Percentiles rank a stretch among this genome's conserved stretches.
These are phyloP conservation scores for Glebionis coronaria DNA, from an alignment of 129 eudicot genomes.

Conservation along the genomic window DNA sequence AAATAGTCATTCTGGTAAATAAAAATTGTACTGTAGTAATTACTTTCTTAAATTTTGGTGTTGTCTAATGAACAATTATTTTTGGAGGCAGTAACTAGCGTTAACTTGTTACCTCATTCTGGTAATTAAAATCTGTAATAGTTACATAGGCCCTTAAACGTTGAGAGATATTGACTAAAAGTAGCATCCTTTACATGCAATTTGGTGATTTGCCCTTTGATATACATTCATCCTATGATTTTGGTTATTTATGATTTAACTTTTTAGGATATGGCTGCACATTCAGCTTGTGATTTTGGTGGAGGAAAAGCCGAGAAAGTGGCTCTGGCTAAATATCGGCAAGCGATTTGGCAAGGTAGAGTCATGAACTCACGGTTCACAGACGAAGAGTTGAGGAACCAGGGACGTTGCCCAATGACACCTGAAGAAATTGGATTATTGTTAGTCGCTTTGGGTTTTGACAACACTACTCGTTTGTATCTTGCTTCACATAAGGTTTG, in stretches of 20 bases:
- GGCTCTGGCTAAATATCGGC: slow-evolving; percentile 93
- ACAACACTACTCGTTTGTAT: slow-evolving; percentile 83
- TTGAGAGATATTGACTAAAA: not conserved
- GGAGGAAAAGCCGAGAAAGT: slow-evolving; percentile 94
- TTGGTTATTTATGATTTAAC: slow-evolving; percentile 4
- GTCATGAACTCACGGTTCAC: slow-evolving; percentile 93
- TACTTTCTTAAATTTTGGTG: too few species aligned
- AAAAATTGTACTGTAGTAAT: not conserved
- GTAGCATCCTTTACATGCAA: not conserved
- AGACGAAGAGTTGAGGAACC: slow-evolving; percentile 90
- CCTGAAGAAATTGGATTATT: slow-evolving; percentile 96
- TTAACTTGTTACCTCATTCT: too few species aligned
- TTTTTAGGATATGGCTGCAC: slow-evolving; percentile 98
- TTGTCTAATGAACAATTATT: too few species aligned
- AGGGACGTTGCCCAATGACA: slow-evolving; percentile 95
- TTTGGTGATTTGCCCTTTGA: not conserved
- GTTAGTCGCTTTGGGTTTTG: slow-evolving; percentile 90
- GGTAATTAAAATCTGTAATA: too few species aligned
- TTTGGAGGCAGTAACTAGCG: too few species aligned
- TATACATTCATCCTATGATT: not conserved
- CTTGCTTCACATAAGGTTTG: slow-evolving; percentile 97
- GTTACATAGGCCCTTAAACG: not conserved
- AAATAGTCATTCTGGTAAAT: too few species aligned
- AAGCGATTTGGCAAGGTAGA: slow-evolving; percentile 88
- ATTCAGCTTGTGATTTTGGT: slow-evolving; percentile 98